Evolutionary conservation across 768 basidiomycete genomes (phyloP).

Genomic region (Boletellus ananas): DNA sequence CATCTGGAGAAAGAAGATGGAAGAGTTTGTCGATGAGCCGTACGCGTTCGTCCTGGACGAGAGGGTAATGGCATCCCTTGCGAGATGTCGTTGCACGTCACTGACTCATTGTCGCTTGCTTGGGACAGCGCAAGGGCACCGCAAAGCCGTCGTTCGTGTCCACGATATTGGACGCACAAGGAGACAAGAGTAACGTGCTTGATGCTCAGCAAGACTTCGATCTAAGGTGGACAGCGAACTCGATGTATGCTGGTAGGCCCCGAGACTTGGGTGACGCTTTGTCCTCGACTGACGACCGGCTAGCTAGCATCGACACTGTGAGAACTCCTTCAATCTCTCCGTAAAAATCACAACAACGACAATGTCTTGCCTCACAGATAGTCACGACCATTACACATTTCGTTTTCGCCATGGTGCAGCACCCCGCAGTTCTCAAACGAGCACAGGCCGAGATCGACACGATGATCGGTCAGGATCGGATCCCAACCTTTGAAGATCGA

Average conservation of each 20-base stretch:
- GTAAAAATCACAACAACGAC: slow-evolving; percentile 1
- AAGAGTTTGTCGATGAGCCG: slow-evolving; percentile 61
- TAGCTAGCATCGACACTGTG: slow-evolving; percentile 62
- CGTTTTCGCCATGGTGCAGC: slow-evolving; percentile 60
- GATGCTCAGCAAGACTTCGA: slow-evolving; percentile 53
- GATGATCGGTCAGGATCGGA: slow-evolving; percentile 40
- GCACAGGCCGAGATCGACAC: slow-evolving; percentile 66
- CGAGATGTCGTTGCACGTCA: too few relatives aligned
- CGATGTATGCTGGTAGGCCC: slow-evolving; percentile 57
- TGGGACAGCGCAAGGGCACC: slow-evolving; percentile 33
- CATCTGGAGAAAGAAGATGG: slow-evolving; percentile 60
- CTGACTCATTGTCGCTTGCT: background rate
- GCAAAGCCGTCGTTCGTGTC: slow-evolving; percentile 41
- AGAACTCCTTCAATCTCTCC: background rate
- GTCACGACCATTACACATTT: slow-evolving; percentile 53
- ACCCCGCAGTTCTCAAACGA: slow-evolving; percentile 53
- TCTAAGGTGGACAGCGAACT: slow-evolving; percentile 79
- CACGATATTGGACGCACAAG: slow-evolving; percentile 45
- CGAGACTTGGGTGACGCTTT: background rate
- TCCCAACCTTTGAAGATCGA: slow-evolving; percentile 60
- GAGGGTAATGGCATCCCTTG: slow-evolving; percentile 39
- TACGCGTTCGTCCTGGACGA: slow-evolving; percentile 55
- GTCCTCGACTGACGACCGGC: background rate
- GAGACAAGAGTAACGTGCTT: background rate
- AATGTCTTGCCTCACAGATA: slow-evolving; percentile 35